Evolutionary conservation across 371 early-diverging fungal species (phyloP), one percentile per base, ranked within the genome.

Genomic region (Chytridiales sp.): DNA sequence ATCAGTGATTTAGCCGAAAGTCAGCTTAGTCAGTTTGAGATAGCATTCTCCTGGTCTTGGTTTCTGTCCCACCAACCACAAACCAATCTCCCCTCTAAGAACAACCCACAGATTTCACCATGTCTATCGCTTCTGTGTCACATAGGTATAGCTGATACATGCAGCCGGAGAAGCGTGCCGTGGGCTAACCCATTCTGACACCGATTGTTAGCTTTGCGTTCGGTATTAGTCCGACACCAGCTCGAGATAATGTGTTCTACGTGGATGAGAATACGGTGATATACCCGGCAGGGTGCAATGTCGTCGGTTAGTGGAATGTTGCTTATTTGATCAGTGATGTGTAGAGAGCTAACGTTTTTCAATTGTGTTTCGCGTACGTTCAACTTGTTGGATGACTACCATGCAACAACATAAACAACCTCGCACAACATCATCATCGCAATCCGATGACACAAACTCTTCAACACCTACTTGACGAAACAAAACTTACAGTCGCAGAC

Each of bases 211-310:
- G 79, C 43, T 69, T 66, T 55, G 76, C 70, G 4, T 75, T 75
- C 53, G 79, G 79, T 15, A 53, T 76, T 38, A 73, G 65, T 24
- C 55, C 56, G 2, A 64, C 65, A 9, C 46, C 48, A 11, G 58
- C 74, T 19, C 55, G 49, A 6, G 73, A 75, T 35, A 79, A 75
- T 52, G 21, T 79, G 6, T 70, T 62, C 58, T 77, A 69, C 61
- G 62, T 77, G 19, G 80, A 79, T 40, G 79, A 81, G 41, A 72
- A 75, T 36, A 78, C 79, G 9, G 51, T 76, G n/a, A 36, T 80
- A 8, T 82, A 73, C 49, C 76, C 79, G 19, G 74, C 75, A 11
- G 83, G 81, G 30, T 58, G 69, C 66, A 79, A 79, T 56, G 58
- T 74, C 30, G 61, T 81, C 36, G 61, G 79, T 76, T 59, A 24